Evolutionary conservation across 2,329 filamentous ascomycete genomes (phyloP), one percentile per base, ranked within the genome.

Genomic region (Allantophomopsis cytisporea): DNA sequence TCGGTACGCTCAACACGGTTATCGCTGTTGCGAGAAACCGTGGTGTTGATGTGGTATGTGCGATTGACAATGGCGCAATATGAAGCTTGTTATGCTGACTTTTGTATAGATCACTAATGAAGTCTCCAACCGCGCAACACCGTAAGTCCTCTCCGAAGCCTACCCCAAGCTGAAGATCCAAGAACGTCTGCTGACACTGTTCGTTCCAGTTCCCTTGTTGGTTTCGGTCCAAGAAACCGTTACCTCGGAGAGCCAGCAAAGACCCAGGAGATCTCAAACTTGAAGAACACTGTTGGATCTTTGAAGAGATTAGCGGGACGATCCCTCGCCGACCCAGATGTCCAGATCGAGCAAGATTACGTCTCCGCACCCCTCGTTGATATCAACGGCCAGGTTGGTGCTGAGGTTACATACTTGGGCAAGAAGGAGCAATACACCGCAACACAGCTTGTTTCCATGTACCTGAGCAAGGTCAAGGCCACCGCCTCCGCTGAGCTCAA

Each of bases 241-340:
- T 94, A 93, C 61, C 75, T 98, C 49, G 91, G 91, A 50, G 91
- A 98, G 69, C 65, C 84, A 42, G 91, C 91, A 52, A 96, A 96
- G 77, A 96, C 89, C 51, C 89, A 95, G 68, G 91, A 98, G 68
- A 93, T 94, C 60, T 94, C 89, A 58, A 98, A 98, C 73, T 78
- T 96, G 57, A 98, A 96, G 73, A 98, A 98, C 75, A 98, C 91
- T 51, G 84, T 98, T 66, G 72, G 77, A 61, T 88, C 78, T 50
- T 75, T 98, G 55, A 94, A 94, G 70, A 85, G 91, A 56, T 80
- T 98, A 53, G 82, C 83, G 57, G 91, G 91, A 58, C 86, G 91
- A 59, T 71, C 74, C 46, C 73, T 89, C 65, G 80, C 72, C 60
- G 91, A 98, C 59, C 87, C 91, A 58, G 91, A 98, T 72, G 73